phyloP scores from a whole-genome alignment of 257 asterid genomes.

The Buddleja alternifolia region DNA sequence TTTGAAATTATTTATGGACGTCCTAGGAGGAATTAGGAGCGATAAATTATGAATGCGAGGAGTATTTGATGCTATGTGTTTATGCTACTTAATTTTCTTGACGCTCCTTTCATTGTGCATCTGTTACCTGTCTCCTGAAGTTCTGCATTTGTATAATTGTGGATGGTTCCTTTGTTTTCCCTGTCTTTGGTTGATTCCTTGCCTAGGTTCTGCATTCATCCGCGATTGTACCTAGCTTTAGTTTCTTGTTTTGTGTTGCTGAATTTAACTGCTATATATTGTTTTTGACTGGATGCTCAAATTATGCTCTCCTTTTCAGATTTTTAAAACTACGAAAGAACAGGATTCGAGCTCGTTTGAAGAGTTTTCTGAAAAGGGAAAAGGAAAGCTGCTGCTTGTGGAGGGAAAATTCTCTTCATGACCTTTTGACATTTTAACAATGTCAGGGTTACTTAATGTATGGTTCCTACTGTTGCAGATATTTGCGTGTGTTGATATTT shows the following conservation, averaged over 20 bases:
- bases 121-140: slow-evolving; percentile 8
- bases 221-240: slow-evolving; percentile 6
- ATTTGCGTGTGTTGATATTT: slow-evolving; percentile 18
- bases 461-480: slow-evolving; percentile 35
- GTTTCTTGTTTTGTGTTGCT: not conserved
- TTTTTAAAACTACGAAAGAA: slow-evolving; percentile 29
- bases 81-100: no score
- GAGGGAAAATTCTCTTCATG: slow-evolving; percentile 63
- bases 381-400: slow-evolving; percentile 51
- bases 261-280: slow-evolving; percentile 2
- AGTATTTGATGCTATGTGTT: no score
- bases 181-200: not conserved
- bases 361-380: slow-evolving; percentile 45
- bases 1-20: no score
- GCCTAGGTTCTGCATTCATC: not conserved
- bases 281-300: slow-evolving; percentile 13
- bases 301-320: slow-evolving; percentile 26
- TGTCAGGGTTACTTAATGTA: slow-evolving; percentile 97
- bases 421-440: slow-evolving; percentile 68
- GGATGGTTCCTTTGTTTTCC: not conserved
- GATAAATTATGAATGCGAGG: no score
- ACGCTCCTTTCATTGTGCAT: no score
- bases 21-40: no score
- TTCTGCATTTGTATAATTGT: slow-evolving; percentile 2
- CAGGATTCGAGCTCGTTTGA: slow-evolving; percentile 39